These are phyloP conservation scores for Umbelopsis sp. DNA, from an alignment of 192 early-diverging fungal species.

Conservation along the genomic window DNA sequence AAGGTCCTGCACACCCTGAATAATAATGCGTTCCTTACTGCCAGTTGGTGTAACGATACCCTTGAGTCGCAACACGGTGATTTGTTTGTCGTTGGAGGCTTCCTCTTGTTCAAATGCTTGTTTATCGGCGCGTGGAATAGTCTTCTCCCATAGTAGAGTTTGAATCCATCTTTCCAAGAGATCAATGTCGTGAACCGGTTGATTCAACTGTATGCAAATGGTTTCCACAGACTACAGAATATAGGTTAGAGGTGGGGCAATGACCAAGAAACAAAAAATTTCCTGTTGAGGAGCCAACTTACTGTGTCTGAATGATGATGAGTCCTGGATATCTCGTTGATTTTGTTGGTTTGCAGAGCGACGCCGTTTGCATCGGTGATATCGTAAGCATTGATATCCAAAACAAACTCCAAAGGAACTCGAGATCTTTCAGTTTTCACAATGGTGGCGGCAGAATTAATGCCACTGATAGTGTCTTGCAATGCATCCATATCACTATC, in stretches of 20 bases:
- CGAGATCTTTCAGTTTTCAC: constrained; percentile 44
- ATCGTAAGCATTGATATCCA: constrained; percentile 68
- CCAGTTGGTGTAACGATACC: constrained; percentile 47
- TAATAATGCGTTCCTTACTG: constrained; percentile 41
- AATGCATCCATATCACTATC: constrained; percentile 35
- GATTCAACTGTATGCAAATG: constrained; percentile 49
- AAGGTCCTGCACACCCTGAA: constrained; percentile 69
- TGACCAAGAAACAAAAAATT: neutral
- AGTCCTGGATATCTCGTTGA: constrained; percentile 18
- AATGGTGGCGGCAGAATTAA: constrained; percentile 59
- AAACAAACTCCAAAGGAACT: constrained; percentile 58
- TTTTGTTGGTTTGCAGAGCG: constrained; percentile 29
- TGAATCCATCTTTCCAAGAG: constrained; percentile 65
- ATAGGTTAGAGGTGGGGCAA: neutral
- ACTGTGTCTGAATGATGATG: constrained; percentile 27
- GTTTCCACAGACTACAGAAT: constrained; percentile 54
- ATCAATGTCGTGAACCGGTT: constrained; percentile 35
- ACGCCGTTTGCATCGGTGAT: constrained; percentile 23
- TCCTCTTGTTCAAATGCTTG: neutral
- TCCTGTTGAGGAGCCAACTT: neutral
- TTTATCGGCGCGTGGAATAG: constrained; percentile 24
- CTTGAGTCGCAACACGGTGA: constrained; percentile 63
- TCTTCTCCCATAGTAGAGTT: constrained; percentile 63
- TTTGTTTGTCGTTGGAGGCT: constrained; percentile 14
- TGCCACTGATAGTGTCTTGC: constrained; percentile 41